These are phyloP conservation scores for Metschnikowia kunwiensis DNA, from an alignment of 805 yeast species.

Conservation along the genomic window DNA sequence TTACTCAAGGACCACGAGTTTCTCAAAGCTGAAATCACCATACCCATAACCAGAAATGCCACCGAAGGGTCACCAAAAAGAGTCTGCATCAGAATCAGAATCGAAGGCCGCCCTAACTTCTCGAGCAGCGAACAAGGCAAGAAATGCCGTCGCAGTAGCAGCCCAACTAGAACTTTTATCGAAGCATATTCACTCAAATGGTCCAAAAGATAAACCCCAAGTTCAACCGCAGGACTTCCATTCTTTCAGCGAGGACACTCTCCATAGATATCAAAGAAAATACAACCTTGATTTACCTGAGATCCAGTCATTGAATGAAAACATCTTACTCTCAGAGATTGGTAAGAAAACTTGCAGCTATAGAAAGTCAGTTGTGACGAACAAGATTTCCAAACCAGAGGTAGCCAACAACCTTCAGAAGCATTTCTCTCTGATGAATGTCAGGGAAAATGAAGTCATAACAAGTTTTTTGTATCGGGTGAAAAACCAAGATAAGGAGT, in stretches of 20 bases:
- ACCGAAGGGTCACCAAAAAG: conserved; percentile 24
- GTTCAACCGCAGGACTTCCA: conserved; percentile 69
- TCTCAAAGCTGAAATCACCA: too few relatives aligned
- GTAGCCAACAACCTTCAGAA: conserved; percentile 58
- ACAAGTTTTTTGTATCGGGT: conserved; percentile 87
- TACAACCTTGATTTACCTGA: conserved; percentile 57
- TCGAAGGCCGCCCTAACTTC: conserved; percentile 19
- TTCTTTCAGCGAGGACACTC: conserved; percentile 54
- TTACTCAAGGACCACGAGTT: too few relatives aligned
- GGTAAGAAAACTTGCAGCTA: conserved; percentile 63
- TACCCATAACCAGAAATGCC: conserved; percentile 17
- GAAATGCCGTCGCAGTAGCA: conserved; percentile 60
- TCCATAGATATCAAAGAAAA: conserved; percentile 65
- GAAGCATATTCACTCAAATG: conserved; percentile 72
- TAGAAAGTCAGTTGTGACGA: conserved; percentile 22
- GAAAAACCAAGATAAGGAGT: conserved; percentile 57
- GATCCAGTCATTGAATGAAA: conserved; percentile 66
- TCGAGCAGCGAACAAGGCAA: conserved; percentile 55
- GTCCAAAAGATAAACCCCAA: conserved; percentile 55
- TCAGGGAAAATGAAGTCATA: conserved; percentile 80
- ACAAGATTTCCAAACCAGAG: conserved; percentile 55
- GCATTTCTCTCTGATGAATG: conserved; percentile 59
- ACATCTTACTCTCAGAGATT: conserved; percentile 61
- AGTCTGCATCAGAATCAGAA: conserved; percentile 39
- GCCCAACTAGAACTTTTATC: conserved; percentile 65